Percentiles rank a stretch among this genome's conserved stretches.
Conservation (phyloP, 2,329 filamentous ascomycete genomes). For the Trichoderma sp. region DNA sequence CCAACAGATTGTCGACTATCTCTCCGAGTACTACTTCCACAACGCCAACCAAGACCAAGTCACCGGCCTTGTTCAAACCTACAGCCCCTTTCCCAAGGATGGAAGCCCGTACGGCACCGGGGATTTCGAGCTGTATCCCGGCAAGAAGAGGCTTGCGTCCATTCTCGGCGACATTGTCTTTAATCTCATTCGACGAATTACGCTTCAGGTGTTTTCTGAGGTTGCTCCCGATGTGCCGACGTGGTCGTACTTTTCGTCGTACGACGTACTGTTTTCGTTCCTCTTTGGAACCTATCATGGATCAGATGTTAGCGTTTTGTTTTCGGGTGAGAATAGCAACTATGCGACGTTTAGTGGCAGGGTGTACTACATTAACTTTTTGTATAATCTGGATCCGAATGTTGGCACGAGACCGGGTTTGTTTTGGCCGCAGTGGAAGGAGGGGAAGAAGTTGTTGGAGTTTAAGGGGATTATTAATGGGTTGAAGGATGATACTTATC, state of each 20-base stretch:
- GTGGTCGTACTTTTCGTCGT: conserved; percentile 76
- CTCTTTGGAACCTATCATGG: conserved; percentile 75
- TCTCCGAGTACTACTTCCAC: conserved; percentile 61
- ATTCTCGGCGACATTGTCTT: conserved; percentile 76
- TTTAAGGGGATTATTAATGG: conserved; percentile 39
- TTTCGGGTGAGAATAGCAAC: conserved; percentile 66
- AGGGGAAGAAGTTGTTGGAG: conserved; percentile 51
- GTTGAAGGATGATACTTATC: conserved; percentile 41
- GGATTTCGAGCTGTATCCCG: conserved; percentile 65
- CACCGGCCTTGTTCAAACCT: conserved; percentile 60
- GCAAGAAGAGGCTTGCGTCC: conserved; percentile 75
- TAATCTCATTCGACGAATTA: conserved; percentile 67
- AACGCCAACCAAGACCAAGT: conserved; percentile 54
- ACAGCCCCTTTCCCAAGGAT: conserved; percentile 54
- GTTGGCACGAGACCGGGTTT: conserved; percentile 42
- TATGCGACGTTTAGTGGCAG: conserved; percentile 61
- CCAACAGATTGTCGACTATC: conserved; percentile 61
- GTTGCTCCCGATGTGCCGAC: conserved; percentile 58
- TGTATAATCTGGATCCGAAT: conserved; percentile 72
- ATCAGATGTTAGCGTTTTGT: conserved; percentile 63
- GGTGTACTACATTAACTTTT: conserved; percentile 72
- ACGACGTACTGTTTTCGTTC: conserved; percentile 63
- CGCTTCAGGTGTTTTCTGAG: conserved; percentile 52
- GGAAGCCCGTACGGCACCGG: conserved; percentile 74
- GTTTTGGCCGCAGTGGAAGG: conserved; percentile 46